phyloP scores from a whole-genome alignment of 2,329 filamentous ascomycete species.

The Colletotrichum tabaci region DNA sequence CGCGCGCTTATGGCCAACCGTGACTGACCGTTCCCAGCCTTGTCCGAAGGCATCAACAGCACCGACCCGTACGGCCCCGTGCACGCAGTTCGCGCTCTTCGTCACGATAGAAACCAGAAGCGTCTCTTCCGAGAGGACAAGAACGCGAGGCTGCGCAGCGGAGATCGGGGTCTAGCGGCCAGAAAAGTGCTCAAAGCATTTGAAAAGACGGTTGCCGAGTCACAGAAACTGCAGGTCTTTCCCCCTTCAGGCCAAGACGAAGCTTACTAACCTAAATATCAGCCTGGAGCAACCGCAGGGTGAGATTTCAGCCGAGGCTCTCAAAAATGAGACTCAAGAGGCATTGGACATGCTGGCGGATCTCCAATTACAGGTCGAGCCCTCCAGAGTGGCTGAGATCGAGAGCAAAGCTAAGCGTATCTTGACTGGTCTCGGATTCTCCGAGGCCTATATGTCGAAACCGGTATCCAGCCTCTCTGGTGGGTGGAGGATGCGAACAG shows the following conservation, averaged over 20 bases:
- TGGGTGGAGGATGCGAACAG: constrained; percentile 81
- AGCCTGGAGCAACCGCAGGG: constrained; percentile 67
- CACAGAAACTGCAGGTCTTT: constrained; percentile 62
- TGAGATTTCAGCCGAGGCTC: constrained; percentile 68
- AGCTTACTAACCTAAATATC: constrained; percentile 23
- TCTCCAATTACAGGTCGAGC: constrained; percentile 78
- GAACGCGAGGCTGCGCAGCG: constrained; percentile 81
- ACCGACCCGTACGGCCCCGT: constrained; percentile 72
- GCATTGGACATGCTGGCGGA: constrained; percentile 79
- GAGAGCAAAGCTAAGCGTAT: constrained; percentile 77
- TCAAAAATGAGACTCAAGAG: constrained; percentile 77
- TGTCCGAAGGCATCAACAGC: constrained; percentile 74
- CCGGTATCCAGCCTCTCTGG: constrained; percentile 79
- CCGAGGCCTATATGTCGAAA: constrained; percentile 71
- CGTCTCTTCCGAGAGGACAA: constrained; percentile 80
- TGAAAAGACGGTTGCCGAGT: constrained; percentile 77
- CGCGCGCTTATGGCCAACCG: not conserved
- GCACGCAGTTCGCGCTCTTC: constrained; percentile 72
- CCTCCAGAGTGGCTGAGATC: constrained; percentile 73
- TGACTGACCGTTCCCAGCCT: constrained; percentile 54
- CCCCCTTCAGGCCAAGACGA: not conserved
- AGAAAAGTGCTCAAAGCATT: constrained; percentile 80
- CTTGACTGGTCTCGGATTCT: constrained; percentile 80
- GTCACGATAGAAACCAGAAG: constrained; percentile 73
- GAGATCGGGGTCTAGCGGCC: constrained; percentile 80